Evolutionary conservation across 2,329 filamentous ascomycete species (phyloP), one percentile per base, ranked within the genome.

Genomic region (Knufia petricola): DNA sequence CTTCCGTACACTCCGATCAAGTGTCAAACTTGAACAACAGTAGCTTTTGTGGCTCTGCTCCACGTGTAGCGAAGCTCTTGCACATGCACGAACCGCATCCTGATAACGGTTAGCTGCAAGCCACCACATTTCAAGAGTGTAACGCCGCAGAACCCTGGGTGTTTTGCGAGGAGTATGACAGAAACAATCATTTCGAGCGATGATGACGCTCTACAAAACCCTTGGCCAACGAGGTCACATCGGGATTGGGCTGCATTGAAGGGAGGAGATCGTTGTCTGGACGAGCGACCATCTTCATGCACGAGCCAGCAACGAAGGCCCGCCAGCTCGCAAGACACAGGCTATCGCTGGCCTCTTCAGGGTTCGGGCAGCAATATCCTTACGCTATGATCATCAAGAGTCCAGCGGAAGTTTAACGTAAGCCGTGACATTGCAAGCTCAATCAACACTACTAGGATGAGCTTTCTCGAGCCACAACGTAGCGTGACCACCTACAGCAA

Each of bases 21-120:
- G n/a, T n/a, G n/a, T 28, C 26, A 28, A 28, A 17, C 32, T 17
- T n/a, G 3, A 28, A 20, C 10, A 7, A 30, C 19, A n/a, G 41
- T 10, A 24, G 8, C 9, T 10, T 32, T 26, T 47, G 31, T 30
- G 21, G 44, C 17, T 23, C 44, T 26, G 3, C 17, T 47, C 44
- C 44, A 47, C 44, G 44, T 47, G 44, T 38, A 47, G 44, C 31
- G 23, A 47, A 28, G 44, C 38, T 47, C 44, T 37, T n/a, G 31
- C 12, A 10, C 17, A 13, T 34, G 13, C 31, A 42, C 20, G 3
- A 26, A 28, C 39, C 10, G 19, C 21, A 19, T 28, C n/a, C 24
- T 8, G 7, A 21, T 21, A 21, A n/a, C n/a, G 8, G 24, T n/a
- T 39, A 39, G 37, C 8, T n/a, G 19, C 8, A 42, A 42, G 39